Percentiles rank a stretch among this genome's conserved stretches.
Evolutionary conservation across 768 basidiomycete genomes (phyloP).

Genomic region (Leccinum boreale): DNA sequence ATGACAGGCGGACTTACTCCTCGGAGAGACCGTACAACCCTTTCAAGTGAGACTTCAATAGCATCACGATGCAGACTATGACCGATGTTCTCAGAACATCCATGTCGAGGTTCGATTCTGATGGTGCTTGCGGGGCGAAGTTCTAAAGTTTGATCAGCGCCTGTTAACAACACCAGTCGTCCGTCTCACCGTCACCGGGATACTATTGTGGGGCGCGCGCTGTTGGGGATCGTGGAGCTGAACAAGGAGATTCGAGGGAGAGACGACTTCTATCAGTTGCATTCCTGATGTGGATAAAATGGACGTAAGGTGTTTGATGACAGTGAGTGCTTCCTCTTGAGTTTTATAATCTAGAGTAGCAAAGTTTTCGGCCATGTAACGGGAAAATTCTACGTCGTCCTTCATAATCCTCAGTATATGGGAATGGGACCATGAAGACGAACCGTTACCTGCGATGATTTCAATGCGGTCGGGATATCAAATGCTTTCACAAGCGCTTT

Average conservation of each 20-base stretch:
- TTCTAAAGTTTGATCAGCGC: constrained; percentile 2
- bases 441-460: constrained; percentile 53
- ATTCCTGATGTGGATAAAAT: constrained; percentile 77
- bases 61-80: constrained; percentile 78
- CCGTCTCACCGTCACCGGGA: constrained; percentile 4
- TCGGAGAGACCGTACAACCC: constrained; percentile 80
- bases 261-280: constrained; percentile 73
- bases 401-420: constrained; percentile 25
- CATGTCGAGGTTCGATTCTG: constrained; percentile 11
- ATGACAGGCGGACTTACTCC: constrained; percentile 57
- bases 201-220: not conserved
- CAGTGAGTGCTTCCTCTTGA: constrained; percentile 85
- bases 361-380: constrained; percentile 96
- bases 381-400: constrained; percentile 81
- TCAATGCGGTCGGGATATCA: constrained; percentile 59
- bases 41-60: constrained; percentile 86
- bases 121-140: not conserved
- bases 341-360: constrained; percentile 92
- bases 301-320: constrained; percentile 75
- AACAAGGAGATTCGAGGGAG: constrained; percentile 65
- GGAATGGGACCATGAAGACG: no score
- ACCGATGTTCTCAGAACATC: constrained; percentile 63
- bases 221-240: constrained; percentile 45
- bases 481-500: constrained; percentile 80
- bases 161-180: not conserved